A percentile compares a stretch with the other conserved stretches of the same genome.
Evolutionary conservation across 2,329 filamentous ascomycete species (phyloP).

Genomic region (Atkinsonella hypoxylon): DNA sequence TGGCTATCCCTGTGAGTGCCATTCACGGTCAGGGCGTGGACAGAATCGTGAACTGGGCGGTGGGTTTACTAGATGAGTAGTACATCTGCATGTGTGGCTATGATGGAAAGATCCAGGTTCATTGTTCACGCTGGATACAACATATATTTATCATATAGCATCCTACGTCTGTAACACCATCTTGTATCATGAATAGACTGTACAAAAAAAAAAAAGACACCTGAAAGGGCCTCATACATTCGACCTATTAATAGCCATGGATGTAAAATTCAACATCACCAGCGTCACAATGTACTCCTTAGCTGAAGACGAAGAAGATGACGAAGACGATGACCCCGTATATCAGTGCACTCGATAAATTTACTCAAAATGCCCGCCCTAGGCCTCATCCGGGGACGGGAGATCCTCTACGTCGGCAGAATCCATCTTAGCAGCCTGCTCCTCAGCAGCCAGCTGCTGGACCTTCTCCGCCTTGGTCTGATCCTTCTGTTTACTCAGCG

Average conservation of each 20-base stretch:
- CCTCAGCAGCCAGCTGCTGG: constrained; percentile 21
- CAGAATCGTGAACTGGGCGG: constrained; percentile 58
- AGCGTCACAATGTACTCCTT: too few relatives aligned
- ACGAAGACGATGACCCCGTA: background rate
- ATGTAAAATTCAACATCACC: too few relatives aligned
- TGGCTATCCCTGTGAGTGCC: constrained; percentile 76
- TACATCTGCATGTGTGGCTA: background rate
- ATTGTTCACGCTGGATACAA: too few relatives aligned
- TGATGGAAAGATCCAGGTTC: too few relatives aligned
- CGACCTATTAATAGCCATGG: too few relatives aligned
- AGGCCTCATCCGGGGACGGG: constrained; percentile 20
- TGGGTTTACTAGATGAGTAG: constrained; percentile 49
- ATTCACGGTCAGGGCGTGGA: constrained; percentile 78
- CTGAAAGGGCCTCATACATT: too few relatives aligned
- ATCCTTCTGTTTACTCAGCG: constrained; percentile 35
- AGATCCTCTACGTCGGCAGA: constrained; percentile 21
- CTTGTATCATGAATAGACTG: too few relatives aligned
- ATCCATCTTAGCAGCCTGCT: constrained; percentile 14
- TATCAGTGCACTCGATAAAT: too few relatives aligned
- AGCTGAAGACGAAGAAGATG: background rate
- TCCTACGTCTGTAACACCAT: too few relatives aligned
- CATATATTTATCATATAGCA: too few relatives aligned
- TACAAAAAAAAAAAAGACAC: too few relatives aligned
- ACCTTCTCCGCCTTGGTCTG: constrained; percentile 10
- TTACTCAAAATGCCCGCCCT: background rate